A percentile compares a stretch with the other conserved stretches of the same genome.
phyloP scores from a whole-genome alignment of 257 asterid species.

The Cordia subcordata region DNA sequence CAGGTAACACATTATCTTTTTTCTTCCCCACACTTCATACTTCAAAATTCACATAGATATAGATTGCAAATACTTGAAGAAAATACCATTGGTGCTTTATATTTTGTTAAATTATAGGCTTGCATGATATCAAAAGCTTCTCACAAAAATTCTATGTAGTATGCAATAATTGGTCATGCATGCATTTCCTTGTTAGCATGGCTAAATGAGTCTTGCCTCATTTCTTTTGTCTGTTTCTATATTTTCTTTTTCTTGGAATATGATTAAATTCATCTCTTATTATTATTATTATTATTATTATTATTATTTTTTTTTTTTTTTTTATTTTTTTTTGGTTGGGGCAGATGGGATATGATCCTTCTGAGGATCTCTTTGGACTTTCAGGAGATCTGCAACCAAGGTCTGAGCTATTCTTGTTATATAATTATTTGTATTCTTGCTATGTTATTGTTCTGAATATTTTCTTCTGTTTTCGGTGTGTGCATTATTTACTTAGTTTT shows the following conservation, averaged over 20 bases:
- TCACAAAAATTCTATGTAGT: too few relatives aligned
- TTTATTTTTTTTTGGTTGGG: slow-evolving; percentile 10
- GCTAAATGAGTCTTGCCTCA: too few relatives aligned
- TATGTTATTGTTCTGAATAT: not conserved
- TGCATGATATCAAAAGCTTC: too few relatives aligned
- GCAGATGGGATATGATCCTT: slow-evolving; percentile 77
- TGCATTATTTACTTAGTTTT: not conserved
- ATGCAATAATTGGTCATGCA: too few relatives aligned
- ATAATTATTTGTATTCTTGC: not conserved
- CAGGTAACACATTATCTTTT: slow-evolving; percentile 28
- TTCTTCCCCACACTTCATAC: not conserved
- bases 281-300: too few relatives aligned
- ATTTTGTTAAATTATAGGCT: too few relatives aligned
- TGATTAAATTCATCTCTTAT: too few relatives aligned
- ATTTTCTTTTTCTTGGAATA: too few relatives aligned
- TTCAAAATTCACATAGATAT: not conserved
- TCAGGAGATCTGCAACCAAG: slow-evolving; percentile 65
- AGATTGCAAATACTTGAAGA: not conserved
- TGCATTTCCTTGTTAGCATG: too few relatives aligned
- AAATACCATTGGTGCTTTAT: not conserved
- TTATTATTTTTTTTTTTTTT: not conserved
- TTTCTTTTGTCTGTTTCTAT: too few relatives aligned
- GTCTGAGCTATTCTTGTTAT: slow-evolving; percentile 29
- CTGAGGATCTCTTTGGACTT: slow-evolving; percentile 81
- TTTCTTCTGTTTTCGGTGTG: not conserved